These are phyloP conservation scores for Prunus yedoensis DNA, from an alignment of 331 rosid genomes.

Conservation along the genomic window DNA sequence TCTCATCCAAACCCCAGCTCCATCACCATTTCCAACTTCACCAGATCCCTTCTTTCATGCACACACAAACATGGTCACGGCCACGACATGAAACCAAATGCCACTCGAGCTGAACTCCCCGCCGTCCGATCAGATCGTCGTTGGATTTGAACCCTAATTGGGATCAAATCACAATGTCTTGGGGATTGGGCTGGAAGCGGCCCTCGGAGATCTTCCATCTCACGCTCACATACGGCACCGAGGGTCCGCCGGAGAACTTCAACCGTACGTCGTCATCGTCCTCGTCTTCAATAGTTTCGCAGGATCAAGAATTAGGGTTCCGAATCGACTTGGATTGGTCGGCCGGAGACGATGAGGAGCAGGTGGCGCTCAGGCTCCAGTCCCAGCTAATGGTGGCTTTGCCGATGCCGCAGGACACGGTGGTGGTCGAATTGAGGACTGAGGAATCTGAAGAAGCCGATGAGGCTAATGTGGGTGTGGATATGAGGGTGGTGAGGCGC, in stretches of 20 bases:
- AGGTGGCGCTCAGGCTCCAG: slow-evolving; percentile 87
- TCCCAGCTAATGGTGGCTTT: slow-evolving; percentile 96
- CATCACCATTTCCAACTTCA: background rate
- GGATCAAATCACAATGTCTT: slow-evolving; percentile 56
- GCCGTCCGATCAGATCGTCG: slow-evolving; percentile 23
- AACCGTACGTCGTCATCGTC: slow-evolving; percentile 46
- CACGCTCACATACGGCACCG: slow-evolving; percentile 71
- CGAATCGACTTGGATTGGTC: slow-evolving; percentile 94
- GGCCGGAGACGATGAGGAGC: slow-evolving; percentile 88
- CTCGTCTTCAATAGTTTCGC: slow-evolving; percentile 37
- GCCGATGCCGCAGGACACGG: slow-evolving; percentile 94
- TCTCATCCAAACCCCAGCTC: background rate
- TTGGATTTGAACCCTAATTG: slow-evolving; percentile 21
- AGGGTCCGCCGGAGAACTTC: slow-evolving; percentile 53
- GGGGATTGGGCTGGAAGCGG: slow-evolving; percentile 98
- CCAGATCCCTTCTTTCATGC: background rate
- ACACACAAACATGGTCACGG: background rate
- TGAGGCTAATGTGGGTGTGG: slow-evolving; percentile 46
- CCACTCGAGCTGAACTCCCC: slow-evolving; percentile 3
- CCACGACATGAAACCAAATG: slow-evolving; percentile 26
- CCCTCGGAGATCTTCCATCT: slow-evolving; percentile 88
- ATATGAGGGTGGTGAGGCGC: slow-evolving; percentile 79
- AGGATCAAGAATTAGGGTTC: slow-evolving; percentile 75
- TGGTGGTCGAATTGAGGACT: slow-evolving; percentile 54
- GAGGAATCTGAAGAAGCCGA: slow-evolving; percentile 6